Evolutionary conservation across 768 basidiomycete species (phyloP).

Genomic region (Chiua virens): DNA sequence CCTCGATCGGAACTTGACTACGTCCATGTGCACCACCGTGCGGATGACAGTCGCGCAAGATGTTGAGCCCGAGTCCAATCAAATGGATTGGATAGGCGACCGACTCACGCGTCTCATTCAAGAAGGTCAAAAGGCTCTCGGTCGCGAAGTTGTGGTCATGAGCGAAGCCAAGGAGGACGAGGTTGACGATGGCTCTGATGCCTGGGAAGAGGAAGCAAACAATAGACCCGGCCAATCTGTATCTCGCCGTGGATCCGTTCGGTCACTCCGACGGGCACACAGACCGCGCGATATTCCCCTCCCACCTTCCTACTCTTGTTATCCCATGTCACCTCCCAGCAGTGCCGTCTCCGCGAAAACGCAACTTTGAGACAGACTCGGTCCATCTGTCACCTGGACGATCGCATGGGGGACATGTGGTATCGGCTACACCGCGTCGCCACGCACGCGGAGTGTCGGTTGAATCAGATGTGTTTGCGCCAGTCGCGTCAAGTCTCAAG

Average conservation of each 20-base stretch:
- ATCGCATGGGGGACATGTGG: constrained; percentile 14
- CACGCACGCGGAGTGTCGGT: constrained; percentile 33
- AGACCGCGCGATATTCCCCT: constrained; percentile 25
- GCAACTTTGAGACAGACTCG: constrained; percentile 28
- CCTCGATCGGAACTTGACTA: constrained; percentile 47
- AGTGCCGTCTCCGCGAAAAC: constrained; percentile 36
- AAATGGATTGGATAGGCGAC: constrained; percentile 86
- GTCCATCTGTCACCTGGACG: constrained; percentile 23
- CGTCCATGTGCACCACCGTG: constrained; percentile 22
- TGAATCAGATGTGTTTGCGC: constrained; percentile 32
- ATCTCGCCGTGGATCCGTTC: constrained; percentile 29
- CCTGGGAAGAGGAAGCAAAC: constrained; percentile 70
- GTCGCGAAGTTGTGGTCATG: constrained; percentile 76
- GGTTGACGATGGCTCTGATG: constrained; percentile 71
- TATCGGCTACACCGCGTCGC: constrained; percentile 16
- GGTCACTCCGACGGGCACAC: constrained; percentile 23
- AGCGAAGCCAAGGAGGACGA: constrained; percentile 73
- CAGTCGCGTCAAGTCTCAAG: constrained; percentile 25
- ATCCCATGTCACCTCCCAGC: constrained; percentile 26
- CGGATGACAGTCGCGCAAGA: constrained; percentile 38
- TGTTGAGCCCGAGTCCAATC: constrained; percentile 37
- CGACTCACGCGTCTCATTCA: constrained; percentile 69
- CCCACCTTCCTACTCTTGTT: constrained; percentile 29
- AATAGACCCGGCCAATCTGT: constrained; percentile 12
- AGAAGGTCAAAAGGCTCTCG: constrained; percentile 76